phyloP scores from a whole-genome alignment of 257 asterid species.

The Nemophila menziesii region DNA sequence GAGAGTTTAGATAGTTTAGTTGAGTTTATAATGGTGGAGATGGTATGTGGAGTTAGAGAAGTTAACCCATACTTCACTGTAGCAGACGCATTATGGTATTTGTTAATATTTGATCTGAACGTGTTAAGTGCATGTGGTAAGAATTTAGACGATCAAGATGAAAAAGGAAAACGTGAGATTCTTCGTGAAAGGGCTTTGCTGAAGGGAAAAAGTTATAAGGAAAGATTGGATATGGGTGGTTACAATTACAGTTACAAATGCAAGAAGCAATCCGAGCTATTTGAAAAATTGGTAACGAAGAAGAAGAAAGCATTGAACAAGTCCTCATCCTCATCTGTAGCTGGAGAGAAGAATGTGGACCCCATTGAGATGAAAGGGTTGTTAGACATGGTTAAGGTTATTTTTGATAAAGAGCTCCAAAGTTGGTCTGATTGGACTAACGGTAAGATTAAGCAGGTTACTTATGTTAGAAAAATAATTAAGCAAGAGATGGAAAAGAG shows the following conservation, averaged over 20 bases:
- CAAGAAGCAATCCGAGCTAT: too few relatives aligned
- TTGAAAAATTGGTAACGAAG: too few relatives aligned
- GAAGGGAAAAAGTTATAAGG: too few relatives aligned
- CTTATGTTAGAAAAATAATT: constrained; percentile 56
- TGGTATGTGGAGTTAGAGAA: constrained; percentile 63
- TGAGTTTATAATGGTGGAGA: constrained; percentile 57
- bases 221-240: too few relatives aligned
- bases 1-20: constrained; percentile 42
- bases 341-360: too few relatives aligned
- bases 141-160: constrained; percentile 19
- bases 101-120: constrained; percentile 57
- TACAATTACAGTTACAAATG: too few relatives aligned
- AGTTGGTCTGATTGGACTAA: constrained; percentile 64
- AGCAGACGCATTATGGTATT: constrained; percentile 70
- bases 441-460: constrained; percentile 68
- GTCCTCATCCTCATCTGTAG: too few relatives aligned
- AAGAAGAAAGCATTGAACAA: too few relatives aligned
- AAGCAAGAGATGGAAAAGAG: constrained; percentile 58
- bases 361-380: too few relatives aligned
- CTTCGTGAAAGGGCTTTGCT: too few relatives aligned
- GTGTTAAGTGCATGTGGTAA: constrained; percentile 41
- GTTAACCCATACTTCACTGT: constrained; percentile 43
- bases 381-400: too few relatives aligned
- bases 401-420: constrained; percentile 38
- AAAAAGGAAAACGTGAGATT: constrained; percentile 20